Base-by-base conservation (phyloP, 768 basidiomycete species). In the Naganishia vishniacii region DNA sequence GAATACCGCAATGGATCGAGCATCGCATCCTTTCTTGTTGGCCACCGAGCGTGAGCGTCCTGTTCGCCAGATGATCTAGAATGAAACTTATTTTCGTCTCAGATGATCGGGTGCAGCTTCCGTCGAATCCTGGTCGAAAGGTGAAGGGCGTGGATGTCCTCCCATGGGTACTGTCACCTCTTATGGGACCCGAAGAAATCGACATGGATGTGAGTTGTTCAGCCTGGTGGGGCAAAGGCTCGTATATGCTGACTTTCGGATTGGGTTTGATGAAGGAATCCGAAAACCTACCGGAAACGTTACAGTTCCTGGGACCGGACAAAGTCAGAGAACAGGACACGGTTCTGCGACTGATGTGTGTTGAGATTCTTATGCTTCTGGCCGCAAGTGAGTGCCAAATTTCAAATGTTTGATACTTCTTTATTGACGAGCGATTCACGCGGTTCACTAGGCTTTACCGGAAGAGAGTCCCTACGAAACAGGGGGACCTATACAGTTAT, bases 101-200 rank as follows among this genome's bases (percentile, higher is more conserved):
- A 72, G 82, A 84, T 15, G 89, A 93, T 58, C 78, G 83, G 1
- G 81, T 80, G 6, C 73, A 71, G 41, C 81, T 86, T 23, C 83
- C 15, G 81, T 87, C 5, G 84, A 86, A 3, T 84, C 88, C 72
- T 3, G 58, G 59, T 3, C 48, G 72, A 25, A 72, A 65, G 51
- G 76, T 78, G 31, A 74, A 74, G 1, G 91, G 92, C 4, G 84
- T 97, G 37, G 87, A 91, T 76, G 83, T 87, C 1, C 81, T 98
- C 11, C 87, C 90, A 0, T 88, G 85, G 72, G 81, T 99, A 12
- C 81, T 99, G 3, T 83, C 93, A 0, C 94, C 95, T 0, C 80
- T 99, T 1, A 91, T 94, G 44, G 93, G 94, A 6, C 88, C 91
- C 0, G 95, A 98, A 77, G 95, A 98, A 77, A 86, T 89, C 65